These are phyloP conservation scores for Hypoxylon cercidicola DNA, from an alignment of 495 filamentous ascomycete genomes.

Conservation along the genomic window DNA sequence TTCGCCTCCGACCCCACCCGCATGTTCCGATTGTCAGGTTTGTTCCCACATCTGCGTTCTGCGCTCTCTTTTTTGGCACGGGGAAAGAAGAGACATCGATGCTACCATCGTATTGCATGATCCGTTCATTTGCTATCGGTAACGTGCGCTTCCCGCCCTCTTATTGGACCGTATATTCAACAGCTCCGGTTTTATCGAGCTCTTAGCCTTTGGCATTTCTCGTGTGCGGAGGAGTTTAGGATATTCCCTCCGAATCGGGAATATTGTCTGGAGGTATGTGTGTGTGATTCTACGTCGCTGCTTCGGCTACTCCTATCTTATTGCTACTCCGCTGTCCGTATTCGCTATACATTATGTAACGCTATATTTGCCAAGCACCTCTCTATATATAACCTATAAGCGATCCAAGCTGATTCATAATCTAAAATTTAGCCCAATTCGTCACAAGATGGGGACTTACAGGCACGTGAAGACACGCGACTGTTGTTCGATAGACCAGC, in stretches of 20 bases:
- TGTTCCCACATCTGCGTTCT: conserved; percentile 23
- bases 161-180: conserved; percentile 11
- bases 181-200: conserved; percentile 22
- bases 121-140: conserved; percentile 9
- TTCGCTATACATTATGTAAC: conserved; percentile 24
- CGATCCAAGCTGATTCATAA: conserved; percentile 7
- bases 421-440: conserved; percentile 6
- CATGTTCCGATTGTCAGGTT: conserved; percentile 33
- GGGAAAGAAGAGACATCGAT: conserved; percentile 22
- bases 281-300: conserved; percentile 26
- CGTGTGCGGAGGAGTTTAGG: conserved; percentile 1
- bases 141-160: background rate
- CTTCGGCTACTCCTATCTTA: conserved; percentile 20
- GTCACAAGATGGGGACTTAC: conserved; percentile 10
- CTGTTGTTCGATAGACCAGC: conserved; percentile 4
- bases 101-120: conserved; percentile 27
- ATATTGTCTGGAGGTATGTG: conserved; percentile 20
- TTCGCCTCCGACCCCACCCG: conserved; percentile 27
- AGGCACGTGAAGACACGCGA: conserved; percentile 33
- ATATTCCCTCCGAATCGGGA: conserved; percentile 10
- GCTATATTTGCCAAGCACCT: conserved; percentile 17
- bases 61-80: conserved; percentile 26
- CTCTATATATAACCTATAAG: conserved; percentile 11
- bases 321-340: conserved; percentile 5
- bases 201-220: conserved; percentile 19